phyloP scores from a whole-genome alignment of 257 asterid genomes.

The Forsythia viridissima region DNA sequence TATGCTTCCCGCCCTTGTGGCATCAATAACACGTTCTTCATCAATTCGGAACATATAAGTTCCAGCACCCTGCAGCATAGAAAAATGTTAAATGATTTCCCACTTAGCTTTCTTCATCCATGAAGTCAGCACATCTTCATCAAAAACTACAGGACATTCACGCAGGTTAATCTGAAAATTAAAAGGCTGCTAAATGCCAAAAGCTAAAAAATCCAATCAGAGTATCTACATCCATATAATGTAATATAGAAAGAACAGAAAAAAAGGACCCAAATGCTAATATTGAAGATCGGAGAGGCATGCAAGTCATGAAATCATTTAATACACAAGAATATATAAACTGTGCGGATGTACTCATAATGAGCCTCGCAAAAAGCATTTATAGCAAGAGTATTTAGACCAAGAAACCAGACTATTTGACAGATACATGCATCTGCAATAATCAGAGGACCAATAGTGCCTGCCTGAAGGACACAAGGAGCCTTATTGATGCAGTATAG shows the following conservation, averaged over 20 bases:
- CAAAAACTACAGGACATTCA: slow-evolving; percentile 8
- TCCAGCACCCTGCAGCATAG: slow-evolving; percentile 87
- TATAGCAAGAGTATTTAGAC: neutral
- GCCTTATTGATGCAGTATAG: slow-evolving; percentile 6
- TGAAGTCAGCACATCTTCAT: slow-evolving; percentile 16
- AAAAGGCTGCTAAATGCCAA: slow-evolving; percentile 17
- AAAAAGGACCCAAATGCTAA: neutral
- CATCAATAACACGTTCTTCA: slow-evolving; percentile 91
- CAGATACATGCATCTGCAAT: slow-evolving; percentile 10
- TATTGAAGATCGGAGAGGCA: neutral
- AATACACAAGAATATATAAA: neutral
- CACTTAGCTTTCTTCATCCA: slow-evolving; percentile 13
- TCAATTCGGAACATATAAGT: slow-evolving; percentile 96
- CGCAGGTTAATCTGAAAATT: slow-evolving; percentile 18
- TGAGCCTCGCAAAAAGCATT: slow-evolving; percentile 12
- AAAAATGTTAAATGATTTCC: slow-evolving; percentile 20
- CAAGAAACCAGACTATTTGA: slow-evolving; percentile 12
- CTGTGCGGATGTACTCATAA: neutral
- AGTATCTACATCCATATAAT: neutral
- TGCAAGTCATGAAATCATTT: neutral
- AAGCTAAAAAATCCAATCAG: slow-evolving; percentile 9
- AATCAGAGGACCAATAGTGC: slow-evolving; percentile 5
- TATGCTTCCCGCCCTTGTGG: slow-evolving; percentile 96
- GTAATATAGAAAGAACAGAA: neutral
- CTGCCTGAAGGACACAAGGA: slow-evolving; percentile 1